Evolutionary conservation across 768 basidiomycete genomes (phyloP), one percentile per base, ranked within the genome.

Genomic region (Leccinum pellstonianum): DNA sequence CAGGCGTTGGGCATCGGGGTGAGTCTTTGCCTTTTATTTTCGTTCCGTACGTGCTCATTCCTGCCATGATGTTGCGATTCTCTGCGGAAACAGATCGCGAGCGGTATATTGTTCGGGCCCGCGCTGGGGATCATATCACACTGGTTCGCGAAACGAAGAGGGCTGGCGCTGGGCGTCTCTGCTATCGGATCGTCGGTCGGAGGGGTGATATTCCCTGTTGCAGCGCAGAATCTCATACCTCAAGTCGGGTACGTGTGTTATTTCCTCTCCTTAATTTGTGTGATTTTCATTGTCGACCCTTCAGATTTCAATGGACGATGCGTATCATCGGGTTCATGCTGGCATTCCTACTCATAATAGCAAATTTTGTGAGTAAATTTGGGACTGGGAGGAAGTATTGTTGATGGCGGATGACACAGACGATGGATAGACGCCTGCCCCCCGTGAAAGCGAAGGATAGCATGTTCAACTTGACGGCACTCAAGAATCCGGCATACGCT

Each of bases 251-350:
- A 67, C 14, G 80, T 77, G 15, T 46, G 4, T 11, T 46, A 1
- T n/a, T 1, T 7, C n/a, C 11, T 3, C 35, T 37, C 11, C 51
- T 5, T 11, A 4, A 31, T 41, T 23, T 9, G 41, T 3, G 9
- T 7, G 33, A 21, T 19, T 4, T 17, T 53, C 19, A 49, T 60
- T 14, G 4, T 43, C 7, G 4, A n/a, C 29, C 15, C 9, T 5
- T 15, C 46, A 91, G 89, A n/a, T 92, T 91, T 70, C 76, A 77
- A 62, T 92, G 90, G 90, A 88, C 90, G 0, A 83, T 88, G 79
- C 79, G 90, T 12, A 81, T 86, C 33, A 72, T 90, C 47, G 89
- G 83, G 2, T 84, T 90, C 61, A 81, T 90, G 9, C 69, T 90
- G 0, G 61, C 87, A 1, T 61, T 78, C 14, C 68, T 80, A 1